A percentile compares a stretch with the other conserved stretches of the same genome.
Evolutionary conservation across 1,139 yeast species (phyloP).

Genomic region (Schizosaccharomyces versatilis): DNA sequence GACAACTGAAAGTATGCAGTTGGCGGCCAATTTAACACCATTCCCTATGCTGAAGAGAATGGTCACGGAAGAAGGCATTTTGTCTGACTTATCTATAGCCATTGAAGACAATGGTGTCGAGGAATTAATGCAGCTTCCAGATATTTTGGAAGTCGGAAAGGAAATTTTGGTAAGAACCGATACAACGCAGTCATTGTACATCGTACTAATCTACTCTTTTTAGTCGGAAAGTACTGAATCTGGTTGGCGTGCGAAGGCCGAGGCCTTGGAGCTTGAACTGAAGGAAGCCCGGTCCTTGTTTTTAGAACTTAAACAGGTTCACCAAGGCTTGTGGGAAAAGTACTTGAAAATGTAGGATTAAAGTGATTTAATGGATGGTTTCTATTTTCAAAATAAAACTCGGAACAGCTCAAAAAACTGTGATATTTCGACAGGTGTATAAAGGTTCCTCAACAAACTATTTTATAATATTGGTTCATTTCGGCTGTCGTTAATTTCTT

Average conservation of each 20-base stretch:
- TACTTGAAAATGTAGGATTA: not conserved
- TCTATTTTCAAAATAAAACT: too few relatives aligned
- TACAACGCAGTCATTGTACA: not conserved
- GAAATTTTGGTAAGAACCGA: not conserved
- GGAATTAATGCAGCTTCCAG: not conserved
- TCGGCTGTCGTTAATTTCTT: too few relatives aligned
- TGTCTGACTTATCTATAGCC: not conserved
- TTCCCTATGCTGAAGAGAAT: not conserved
- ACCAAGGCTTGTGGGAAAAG: constrained; percentile 1
- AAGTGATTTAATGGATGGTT: too few relatives aligned
- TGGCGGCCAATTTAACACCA: not conserved
- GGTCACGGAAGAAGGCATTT: not conserved
- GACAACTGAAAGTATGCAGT: not conserved
- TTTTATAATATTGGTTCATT: too few relatives aligned
- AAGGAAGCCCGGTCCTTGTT: not conserved
- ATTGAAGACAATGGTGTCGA: not conserved
- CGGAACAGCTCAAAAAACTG: too few relatives aligned
- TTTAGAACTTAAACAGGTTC: not conserved
- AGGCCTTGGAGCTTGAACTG: not conserved
- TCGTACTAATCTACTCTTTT: not conserved
- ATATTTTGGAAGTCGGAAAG: not conserved
- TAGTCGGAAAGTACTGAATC: not conserved
- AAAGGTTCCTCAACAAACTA: too few relatives aligned
- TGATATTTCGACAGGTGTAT: too few relatives aligned
- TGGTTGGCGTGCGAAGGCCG: constrained; percentile 1